These are phyloP conservation scores for Pezicula rhizophila DNA, from an alignment of 2,329 filamentous ascomycete genomes.

Conservation along the genomic window DNA sequence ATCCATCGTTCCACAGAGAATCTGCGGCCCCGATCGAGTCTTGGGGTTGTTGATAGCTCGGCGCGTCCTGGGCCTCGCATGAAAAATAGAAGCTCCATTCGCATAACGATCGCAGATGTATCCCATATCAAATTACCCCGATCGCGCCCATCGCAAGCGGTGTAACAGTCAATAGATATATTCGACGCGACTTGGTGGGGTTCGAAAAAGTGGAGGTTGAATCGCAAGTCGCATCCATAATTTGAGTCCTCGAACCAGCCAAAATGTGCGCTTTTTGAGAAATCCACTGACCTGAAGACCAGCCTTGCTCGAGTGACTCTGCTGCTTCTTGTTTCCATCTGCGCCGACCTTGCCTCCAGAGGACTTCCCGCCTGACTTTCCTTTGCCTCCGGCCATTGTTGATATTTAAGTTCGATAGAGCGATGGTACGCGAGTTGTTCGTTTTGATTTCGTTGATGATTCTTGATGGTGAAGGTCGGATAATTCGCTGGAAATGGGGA, in stretches of 20 bases:
- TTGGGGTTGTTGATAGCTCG: conserved; percentile 16
- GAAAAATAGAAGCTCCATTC: neutral
- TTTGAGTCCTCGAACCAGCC: neutral
- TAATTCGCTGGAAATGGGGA: neutral
- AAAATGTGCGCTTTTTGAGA: neutral
- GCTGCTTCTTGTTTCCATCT: conserved; percentile 29
- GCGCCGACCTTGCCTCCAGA: conserved; percentile 30
- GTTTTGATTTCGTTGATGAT: conserved; percentile 3
- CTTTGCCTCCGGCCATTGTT: conserved; percentile 30
- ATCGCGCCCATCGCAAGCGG: conserved; percentile 1
- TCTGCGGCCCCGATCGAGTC: neutral
- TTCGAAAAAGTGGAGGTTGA: conserved; percentile 8
- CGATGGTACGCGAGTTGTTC: neutral
- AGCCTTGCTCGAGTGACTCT: conserved; percentile 30
- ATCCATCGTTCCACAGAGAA: neutral
- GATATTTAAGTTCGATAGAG: conserved; percentile 2
- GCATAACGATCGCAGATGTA: neutral
- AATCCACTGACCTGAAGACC: conserved; percentile 29
- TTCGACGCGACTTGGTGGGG: conserved; percentile 25
- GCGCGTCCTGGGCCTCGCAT: conserved; percentile 13
- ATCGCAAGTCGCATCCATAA: conserved; percentile 8
- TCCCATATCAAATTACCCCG: neutral
- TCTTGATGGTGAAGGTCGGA: conserved; percentile 1
- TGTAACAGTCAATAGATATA: conserved; percentile 7
- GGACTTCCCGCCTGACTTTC: conserved; percentile 31